Conservation (phyloP, 1,139 yeast genomes). For the Pichia sp. region DNA sequence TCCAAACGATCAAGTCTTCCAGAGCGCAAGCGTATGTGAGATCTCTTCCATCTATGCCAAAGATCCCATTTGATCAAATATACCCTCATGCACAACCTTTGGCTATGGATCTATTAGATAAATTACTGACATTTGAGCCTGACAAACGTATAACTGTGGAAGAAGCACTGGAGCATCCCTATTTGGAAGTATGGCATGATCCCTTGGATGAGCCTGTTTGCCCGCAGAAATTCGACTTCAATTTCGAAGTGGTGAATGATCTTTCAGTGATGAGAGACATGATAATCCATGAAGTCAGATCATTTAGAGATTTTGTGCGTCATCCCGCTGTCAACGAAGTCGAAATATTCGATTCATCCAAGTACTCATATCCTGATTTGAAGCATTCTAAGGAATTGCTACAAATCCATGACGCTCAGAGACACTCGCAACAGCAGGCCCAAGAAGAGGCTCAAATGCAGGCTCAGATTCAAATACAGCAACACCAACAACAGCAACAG, state of each 20-base stretch:
- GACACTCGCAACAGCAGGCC: constrained; percentile 1
- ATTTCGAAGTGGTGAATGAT: constrained; percentile 83
- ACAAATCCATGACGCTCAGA: neutral
- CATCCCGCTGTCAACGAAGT: constrained; percentile 60
- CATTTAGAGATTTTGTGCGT: constrained; percentile 75
- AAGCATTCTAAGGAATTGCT: constrained; percentile 1
- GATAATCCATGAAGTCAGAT: constrained; percentile 74
- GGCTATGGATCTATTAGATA: constrained; percentile 75
- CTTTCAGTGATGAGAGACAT: constrained; percentile 65
- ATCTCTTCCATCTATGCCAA: constrained; percentile 75
- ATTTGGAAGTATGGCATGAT: constrained; percentile 90
- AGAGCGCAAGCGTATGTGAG: constrained; percentile 91
- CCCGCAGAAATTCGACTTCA: constrained; percentile 74
- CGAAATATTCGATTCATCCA: constrained; percentile 29
- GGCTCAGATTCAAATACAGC: constrained; percentile 1
- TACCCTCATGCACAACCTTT: constrained; percentile 84
- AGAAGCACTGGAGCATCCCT: constrained; percentile 85
- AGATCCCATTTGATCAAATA: constrained; percentile 61
- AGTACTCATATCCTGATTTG: constrained; percentile 7
- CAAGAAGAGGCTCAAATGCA: neutral
- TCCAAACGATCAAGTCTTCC: constrained; percentile 76
- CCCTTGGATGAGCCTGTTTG: constrained; percentile 92
- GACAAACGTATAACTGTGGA: constrained; percentile 79
- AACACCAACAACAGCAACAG: constrained; percentile 1
- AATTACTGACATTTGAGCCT: constrained; percentile 85